Conservation (phyloP, 257 asterid genomes). For the Nicotiana obtusifolia region DNA sequence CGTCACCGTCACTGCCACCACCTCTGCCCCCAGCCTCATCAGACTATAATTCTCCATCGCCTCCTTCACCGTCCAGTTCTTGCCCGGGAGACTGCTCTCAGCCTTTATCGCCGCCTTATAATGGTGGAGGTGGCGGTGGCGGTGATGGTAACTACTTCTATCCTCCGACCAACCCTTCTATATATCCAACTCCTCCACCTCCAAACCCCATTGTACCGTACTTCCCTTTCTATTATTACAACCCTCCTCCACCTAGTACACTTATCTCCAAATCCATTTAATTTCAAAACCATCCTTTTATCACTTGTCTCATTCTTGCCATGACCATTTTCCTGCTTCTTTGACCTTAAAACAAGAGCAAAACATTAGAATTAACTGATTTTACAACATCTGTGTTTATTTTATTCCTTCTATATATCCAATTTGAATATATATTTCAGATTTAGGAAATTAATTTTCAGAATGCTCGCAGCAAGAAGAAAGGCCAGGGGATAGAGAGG, state of each 20-base stretch:
- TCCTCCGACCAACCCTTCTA: slow-evolving; percentile 33
- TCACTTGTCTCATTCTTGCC: slow-evolving; percentile 11
- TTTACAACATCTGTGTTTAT: too few relatives aligned
- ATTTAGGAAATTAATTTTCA: neutral
- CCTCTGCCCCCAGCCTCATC: too few relatives aligned
- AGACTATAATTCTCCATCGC: slow-evolving; percentile 20
- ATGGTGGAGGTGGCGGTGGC: neutral
- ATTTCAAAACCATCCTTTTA: slow-evolving; percentile 12
- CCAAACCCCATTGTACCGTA: slow-evolving; percentile 51
- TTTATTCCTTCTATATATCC: neutral
- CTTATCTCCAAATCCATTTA: slow-evolving; percentile 22
- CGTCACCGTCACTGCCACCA: neutral
- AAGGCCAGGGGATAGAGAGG: neutral
- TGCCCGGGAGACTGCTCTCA: neutral
- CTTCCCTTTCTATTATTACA: slow-evolving; percentile 42
- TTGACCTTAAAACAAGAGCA: neutral
- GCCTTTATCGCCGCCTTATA: neutral
- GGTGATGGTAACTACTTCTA: slow-evolving; percentile 15
- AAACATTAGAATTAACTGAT: neutral
- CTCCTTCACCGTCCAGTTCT: neutral
- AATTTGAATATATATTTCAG: neutral
- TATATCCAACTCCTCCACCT: slow-evolving; percentile 38
- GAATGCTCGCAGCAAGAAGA: neutral
- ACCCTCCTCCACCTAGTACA: slow-evolving; percentile 36
- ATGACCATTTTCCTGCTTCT: slow-evolving; percentile 8